phyloP scores from a whole-genome alignment of 768 basidiomycete genomes.

The Pholiota microspora region DNA sequence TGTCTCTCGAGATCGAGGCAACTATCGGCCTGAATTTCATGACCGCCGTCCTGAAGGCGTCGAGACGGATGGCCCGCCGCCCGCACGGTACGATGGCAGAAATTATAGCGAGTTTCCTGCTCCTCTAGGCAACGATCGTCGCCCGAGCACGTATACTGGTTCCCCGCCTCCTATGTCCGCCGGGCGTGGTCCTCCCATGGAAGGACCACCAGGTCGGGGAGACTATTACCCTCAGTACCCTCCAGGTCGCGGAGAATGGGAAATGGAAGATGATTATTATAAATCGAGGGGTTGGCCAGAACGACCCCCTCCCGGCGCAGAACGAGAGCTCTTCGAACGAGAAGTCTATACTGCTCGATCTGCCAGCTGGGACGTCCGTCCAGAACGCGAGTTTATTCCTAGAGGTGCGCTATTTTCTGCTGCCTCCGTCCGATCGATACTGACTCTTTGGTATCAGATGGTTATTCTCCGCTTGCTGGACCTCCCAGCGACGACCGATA shows the following conservation, averaged over 20 bases:
- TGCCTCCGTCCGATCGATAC: not conserved
- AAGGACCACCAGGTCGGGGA: constrained; percentile 15
- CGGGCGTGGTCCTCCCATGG: constrained; percentile 7
- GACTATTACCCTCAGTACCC: constrained; percentile 16
- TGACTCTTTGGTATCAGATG: constrained; percentile 10
- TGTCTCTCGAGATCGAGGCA: constrained; percentile 31
- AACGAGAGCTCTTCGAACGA: constrained; percentile 39
- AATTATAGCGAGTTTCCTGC: constrained; percentile 18
- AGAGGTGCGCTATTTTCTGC: constrained; percentile 17
- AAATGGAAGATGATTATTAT: constrained; percentile 33
- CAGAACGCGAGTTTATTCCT: constrained; percentile 32
- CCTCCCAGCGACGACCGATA: constrained; percentile 19
- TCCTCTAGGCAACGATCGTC: constrained; percentile 5
- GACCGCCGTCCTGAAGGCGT: constrained; percentile 35
- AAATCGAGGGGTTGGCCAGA: constrained; percentile 39
- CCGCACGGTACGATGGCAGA: constrained; percentile 32
- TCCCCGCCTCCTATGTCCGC: constrained; percentile 10
- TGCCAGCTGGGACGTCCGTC: constrained; percentile 39
- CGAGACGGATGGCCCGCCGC: constrained; percentile 28
- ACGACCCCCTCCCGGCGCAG: constrained; percentile 24
- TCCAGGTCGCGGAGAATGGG: constrained; percentile 23
- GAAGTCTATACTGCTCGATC: constrained; percentile 25
- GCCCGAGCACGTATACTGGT: constrained; percentile 7
- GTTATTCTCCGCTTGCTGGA: constrained; percentile 14
- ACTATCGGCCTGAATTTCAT: constrained; percentile 38